A percentile compares a stretch with the other conserved stretches of the same genome.
Evolutionary conservation across 768 basidiomycete species (phyloP).

Genomic region (Termitomyces sp.): DNA sequence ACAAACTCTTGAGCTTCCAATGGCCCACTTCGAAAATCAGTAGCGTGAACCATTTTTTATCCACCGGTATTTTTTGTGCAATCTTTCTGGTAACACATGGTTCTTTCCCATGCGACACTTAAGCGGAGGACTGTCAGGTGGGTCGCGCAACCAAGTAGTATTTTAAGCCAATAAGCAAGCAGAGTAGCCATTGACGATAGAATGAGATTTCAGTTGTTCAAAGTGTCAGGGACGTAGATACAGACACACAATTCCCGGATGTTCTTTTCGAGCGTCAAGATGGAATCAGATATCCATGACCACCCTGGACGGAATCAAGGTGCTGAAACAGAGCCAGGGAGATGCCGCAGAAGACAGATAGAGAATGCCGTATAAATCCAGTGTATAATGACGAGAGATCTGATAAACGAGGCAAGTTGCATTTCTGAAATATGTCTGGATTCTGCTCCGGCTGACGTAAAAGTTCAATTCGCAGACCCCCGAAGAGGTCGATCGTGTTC

Average conservation of each 20-base stretch:
- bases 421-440: background rate
- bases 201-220: background rate
- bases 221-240: background rate
- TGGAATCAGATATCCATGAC: background rate
- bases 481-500: background rate
- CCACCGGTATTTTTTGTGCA: background rate
- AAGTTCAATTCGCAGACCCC: background rate
- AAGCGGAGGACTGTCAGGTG: background rate
- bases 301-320: background rate
- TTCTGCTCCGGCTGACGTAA: background rate
- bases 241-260: background rate
- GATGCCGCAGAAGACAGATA: background rate
- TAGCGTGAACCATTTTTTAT: no score
- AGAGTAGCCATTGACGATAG: background rate
- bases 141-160: background rate
- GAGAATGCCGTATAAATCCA: background rate
- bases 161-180: background rate
- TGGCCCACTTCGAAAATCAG: background rate
- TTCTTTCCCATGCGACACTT: background rate
- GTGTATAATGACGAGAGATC: background rate
- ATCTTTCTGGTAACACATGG: background rate
- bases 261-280: no score
- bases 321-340: background rate
- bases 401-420: background rate
- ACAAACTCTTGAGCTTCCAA: no score